A percentile compares a stretch with the other conserved stretches of the same genome.
phyloP scores from a whole-genome alignment of 495 filamentous ascomycete species.

The Acidomyces sp. region DNA sequence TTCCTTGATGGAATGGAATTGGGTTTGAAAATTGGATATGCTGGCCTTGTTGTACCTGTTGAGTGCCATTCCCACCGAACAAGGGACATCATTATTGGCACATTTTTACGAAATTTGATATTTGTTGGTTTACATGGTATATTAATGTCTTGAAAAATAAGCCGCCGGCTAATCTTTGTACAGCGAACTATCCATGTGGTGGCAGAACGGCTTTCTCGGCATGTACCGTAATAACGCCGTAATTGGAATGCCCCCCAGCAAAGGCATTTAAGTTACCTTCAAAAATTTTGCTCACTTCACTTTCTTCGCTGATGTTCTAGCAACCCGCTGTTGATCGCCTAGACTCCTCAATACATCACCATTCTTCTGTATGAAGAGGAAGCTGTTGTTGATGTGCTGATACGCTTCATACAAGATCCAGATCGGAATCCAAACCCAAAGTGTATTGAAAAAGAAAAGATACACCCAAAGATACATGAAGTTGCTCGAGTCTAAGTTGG shows the following conservation, averaged over 20 bases:
- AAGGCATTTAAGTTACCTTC: not conserved
- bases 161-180: too few relatives aligned
- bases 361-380: slow-evolving; percentile 3
- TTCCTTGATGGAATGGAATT: too few relatives aligned
- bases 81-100: too few relatives aligned
- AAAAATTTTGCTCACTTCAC: not conserved
- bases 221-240: not conserved
- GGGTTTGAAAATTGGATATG: too few relatives aligned
- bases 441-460: slow-evolving; percentile 77
- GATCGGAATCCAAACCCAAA: slow-evolving; percentile 67
- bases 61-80: too few relatives aligned
- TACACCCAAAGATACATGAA: slow-evolving; percentile 84
- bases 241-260: not conserved
- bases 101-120: too few relatives aligned
- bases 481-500: slow-evolving; percentile 66
- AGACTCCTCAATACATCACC: not conserved
- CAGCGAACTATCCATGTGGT: too few relatives aligned
- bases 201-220: not conserved
- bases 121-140: too few relatives aligned
- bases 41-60: too few relatives aligned
- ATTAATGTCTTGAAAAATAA: too few relatives aligned
- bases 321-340: not conserved
- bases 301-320: not conserved
- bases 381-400: slow-evolving; percentile 1
- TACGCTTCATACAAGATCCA: slow-evolving; percentile 62